phyloP scores from a whole-genome alignment of 768 basidiomycete species.

The Boletus reticuloceps region DNA sequence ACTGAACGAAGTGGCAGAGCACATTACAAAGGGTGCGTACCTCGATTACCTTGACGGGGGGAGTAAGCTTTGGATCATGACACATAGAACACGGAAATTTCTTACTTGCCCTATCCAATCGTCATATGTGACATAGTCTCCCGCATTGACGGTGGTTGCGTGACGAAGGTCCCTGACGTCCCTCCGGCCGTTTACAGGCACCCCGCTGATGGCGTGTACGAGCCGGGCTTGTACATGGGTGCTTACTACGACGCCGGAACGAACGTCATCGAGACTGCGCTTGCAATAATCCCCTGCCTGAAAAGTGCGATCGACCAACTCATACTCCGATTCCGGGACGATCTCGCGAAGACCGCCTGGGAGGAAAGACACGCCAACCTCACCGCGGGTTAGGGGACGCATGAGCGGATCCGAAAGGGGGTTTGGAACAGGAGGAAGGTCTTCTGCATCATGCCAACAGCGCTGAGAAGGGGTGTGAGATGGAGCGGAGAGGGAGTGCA shows the following conservation, averaged over 20 bases:
- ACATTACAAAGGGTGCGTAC: conserved; percentile 38
- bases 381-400: conserved; percentile 71
- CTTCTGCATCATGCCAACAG: conserved; percentile 88
- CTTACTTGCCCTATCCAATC: conserved; percentile 90
- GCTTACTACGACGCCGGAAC: conserved; percentile 71
- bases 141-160: conserved; percentile 61
- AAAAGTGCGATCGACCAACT: conserved; percentile 73
- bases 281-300: conserved; percentile 83
- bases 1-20: conserved; percentile 12
- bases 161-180: conserved; percentile 54
- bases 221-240: conserved; percentile 63
- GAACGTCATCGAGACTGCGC: conserved; percentile 67
- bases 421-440: conserved; percentile 45
- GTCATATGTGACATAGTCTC: conserved; percentile 78
- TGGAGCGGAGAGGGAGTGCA: background rate
- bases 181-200: conserved; percentile 62
- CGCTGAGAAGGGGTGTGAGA: conserved; percentile 46
- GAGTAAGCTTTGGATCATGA: conserved; percentile 8
- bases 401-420: conserved; percentile 64
- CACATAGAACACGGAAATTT: conserved; percentile 6
- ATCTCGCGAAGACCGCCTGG: conserved; percentile 60
- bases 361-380: conserved; percentile 78
- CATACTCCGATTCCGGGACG: conserved; percentile 63
- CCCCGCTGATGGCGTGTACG: conserved; percentile 70
- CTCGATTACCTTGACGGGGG: conserved; percentile 61